Evolutionary conservation across 2,329 filamentous ascomycete genomes (phyloP), one percentile per base, ranked within the genome.

Genomic region (Aspergillus novofumigatus): DNA sequence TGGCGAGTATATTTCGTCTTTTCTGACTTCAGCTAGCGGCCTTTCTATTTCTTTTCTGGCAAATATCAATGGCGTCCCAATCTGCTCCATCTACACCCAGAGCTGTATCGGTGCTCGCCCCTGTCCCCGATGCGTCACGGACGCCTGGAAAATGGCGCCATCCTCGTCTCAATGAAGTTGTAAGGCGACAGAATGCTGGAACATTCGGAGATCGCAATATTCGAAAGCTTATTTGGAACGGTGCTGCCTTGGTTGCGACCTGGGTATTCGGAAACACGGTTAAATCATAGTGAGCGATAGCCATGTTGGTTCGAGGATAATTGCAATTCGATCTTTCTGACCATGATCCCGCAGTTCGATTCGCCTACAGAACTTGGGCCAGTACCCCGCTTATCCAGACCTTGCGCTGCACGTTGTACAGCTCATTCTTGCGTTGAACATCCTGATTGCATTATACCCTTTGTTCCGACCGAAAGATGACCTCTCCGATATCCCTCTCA

Each of bases 401-500:
- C 65, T 79, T 38, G 60, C 75, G 14, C 59, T 83, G 55, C 82
- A 89, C 62, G 57, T 83, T 9, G 63, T 89, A 2, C 86, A 88
- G 3, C 63, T 89, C 51, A 73, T 88, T 67, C 84, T 89, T 2
- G 62, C 88, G 54, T 70, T 86, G 69, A 96, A 96, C 74, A 89
- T 96, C 53, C 70, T 78, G 60, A 67, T 87, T 54, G 89, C 91
- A 41, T 77, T 90, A 56, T 78, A 86, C 49, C 94, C 93, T 2
- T 82, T 96, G 11, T 75, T 91, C 67, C 84, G 87, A 61, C 81
- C 83, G 47, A 81, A 81, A 64, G 94, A 97, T 73, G 83, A 92
- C 61, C 83, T 97, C 61, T 80, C 86, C 73, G 94, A 99, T 72
- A 96, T 99, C 52, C 86, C 93, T 59, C 83, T 99, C 63, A 97